Conservation (phyloP, 176 grass and related monocot species). For the Raddia distichophylla region DNA sequence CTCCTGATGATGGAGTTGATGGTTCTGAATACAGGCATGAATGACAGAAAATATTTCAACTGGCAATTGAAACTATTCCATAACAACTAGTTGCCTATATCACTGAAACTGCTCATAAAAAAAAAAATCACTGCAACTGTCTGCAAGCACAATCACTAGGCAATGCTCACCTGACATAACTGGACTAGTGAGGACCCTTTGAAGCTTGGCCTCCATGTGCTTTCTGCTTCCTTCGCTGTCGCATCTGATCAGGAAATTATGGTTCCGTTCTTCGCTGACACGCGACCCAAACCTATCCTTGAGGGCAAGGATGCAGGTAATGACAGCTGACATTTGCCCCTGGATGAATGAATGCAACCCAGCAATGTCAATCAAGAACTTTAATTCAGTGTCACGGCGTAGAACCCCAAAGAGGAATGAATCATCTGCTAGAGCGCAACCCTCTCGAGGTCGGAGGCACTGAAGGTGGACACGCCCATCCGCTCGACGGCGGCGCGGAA, state of each 20-base stretch:
- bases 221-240: slow-evolving; percentile 52
- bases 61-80: not conserved
- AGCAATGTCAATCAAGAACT: not conserved
- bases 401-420: not conserved
- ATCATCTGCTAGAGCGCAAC: slow-evolving; percentile 4
- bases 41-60: slow-evolving; percentile 18
- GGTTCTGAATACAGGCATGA: slow-evolving; percentile 45
- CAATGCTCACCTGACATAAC: slow-evolving; percentile 60
- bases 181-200: slow-evolving; percentile 51
- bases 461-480: slow-evolving; percentile 56
- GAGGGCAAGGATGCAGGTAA: slow-evolving; percentile 51
- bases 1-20: slow-evolving; percentile 37
- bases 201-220: slow-evolving; percentile 43
- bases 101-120: not conserved
- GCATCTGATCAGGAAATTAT: slow-evolving; percentile 36
- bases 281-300: slow-evolving; percentile 45
- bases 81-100: not conserved
- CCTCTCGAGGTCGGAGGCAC: slow-evolving; percentile 56
- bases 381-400: not conserved
- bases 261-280: slow-evolving; percentile 1
- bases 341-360: slow-evolving; percentile 24
- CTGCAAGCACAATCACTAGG: not conserved
- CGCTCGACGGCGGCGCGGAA: slow-evolving; percentile 54
- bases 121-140: too few relatives aligned
- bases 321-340: slow-evolving; percentile 51